phyloP scores from a whole-genome alignment of 306 rosid species.

The Abrus precatorius region DNA sequence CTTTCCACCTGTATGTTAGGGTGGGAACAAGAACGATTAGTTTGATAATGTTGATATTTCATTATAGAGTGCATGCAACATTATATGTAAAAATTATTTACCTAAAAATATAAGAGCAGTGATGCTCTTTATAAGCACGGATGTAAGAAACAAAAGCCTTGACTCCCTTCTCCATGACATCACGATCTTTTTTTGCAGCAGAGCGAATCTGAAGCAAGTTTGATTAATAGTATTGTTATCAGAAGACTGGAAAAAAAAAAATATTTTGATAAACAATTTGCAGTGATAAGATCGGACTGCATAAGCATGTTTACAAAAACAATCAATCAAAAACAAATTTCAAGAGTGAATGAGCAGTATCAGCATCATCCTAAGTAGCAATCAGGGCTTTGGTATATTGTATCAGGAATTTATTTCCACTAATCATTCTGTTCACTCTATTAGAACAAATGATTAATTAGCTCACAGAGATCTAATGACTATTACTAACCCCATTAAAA shows the following conservation, averaged over 20 bases:
- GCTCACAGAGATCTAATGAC: constrained; percentile 28
- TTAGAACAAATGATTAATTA: constrained; percentile 22
- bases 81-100: constrained; percentile 35
- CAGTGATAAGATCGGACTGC: constrained; percentile 16
- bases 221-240: constrained; percentile 29
- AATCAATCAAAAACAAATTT: neutral
- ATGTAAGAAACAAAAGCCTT: constrained; percentile 93
- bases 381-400: constrained; percentile 2
- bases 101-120: constrained; percentile 90
- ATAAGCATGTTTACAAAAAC: constrained; percentile 24
- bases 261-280: constrained; percentile 1
- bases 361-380: constrained; percentile 18
- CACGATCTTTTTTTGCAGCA: constrained; percentile 84
- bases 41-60: constrained; percentile 35
- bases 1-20: constrained; percentile 76
- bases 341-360: constrained; percentile 24
- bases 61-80: constrained; percentile 31
- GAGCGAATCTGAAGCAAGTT: constrained; percentile 70
- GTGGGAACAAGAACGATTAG: constrained; percentile 1
- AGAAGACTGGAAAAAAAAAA: neutral
- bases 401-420: constrained; percentile 34
- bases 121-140: constrained; percentile 93
- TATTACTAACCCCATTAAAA: constrained; percentile 8
- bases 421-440: neutral
- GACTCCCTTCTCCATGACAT: constrained; percentile 90